These are phyloP conservation scores for Colletotrichum filicis DNA, from an alignment of 2,329 filamentous ascomycete genomes.

Conservation along the genomic window DNA sequence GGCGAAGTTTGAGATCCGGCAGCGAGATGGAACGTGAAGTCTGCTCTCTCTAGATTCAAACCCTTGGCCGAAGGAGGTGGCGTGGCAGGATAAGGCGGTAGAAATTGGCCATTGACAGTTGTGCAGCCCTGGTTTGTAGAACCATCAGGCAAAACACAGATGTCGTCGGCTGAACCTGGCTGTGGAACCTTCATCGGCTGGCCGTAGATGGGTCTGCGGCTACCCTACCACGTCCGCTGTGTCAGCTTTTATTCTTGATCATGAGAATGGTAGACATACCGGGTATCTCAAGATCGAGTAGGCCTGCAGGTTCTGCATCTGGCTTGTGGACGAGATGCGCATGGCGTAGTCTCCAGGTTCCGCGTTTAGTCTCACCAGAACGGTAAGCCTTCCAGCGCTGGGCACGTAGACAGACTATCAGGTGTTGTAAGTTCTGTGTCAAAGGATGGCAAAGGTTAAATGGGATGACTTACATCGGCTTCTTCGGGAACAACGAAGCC, in stretches of 20 bases:
- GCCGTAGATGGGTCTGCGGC: conserved; percentile 31
- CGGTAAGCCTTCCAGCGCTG: conserved; percentile 36
- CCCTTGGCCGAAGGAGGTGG: conserved; percentile 24
- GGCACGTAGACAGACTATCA: conserved; percentile 34
- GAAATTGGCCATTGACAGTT: conserved; percentile 10
- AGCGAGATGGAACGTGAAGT: conserved; percentile 17
- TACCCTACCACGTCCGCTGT: neutral
- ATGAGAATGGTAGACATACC: neutral
- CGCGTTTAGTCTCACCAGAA: conserved; percentile 37
- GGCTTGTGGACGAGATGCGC: conserved; percentile 38
- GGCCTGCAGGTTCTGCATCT: conserved; percentile 39
- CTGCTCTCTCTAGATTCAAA: conserved; percentile 29
- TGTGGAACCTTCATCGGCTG: conserved; percentile 35
- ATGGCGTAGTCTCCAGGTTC: conserved; percentile 38
- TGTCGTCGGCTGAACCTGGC: neutral
- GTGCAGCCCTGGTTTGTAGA: conserved; percentile 29
- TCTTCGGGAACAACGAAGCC: conserved; percentile 37
- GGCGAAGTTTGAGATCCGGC: conserved; percentile 18
- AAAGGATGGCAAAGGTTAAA: neutral
- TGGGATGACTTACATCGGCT: neutral
- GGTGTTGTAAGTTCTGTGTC: neutral
- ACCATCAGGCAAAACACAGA: conserved; percentile 36
- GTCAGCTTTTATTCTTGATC: neutral
- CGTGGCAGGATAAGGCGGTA: conserved; percentile 28
- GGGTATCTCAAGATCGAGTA: conserved; percentile 36